Percentiles rank a stretch among this genome's conserved stretches.
Conservation (phyloP, 192 early-diverging fungal species). For the Coemansia sp. region DNA sequence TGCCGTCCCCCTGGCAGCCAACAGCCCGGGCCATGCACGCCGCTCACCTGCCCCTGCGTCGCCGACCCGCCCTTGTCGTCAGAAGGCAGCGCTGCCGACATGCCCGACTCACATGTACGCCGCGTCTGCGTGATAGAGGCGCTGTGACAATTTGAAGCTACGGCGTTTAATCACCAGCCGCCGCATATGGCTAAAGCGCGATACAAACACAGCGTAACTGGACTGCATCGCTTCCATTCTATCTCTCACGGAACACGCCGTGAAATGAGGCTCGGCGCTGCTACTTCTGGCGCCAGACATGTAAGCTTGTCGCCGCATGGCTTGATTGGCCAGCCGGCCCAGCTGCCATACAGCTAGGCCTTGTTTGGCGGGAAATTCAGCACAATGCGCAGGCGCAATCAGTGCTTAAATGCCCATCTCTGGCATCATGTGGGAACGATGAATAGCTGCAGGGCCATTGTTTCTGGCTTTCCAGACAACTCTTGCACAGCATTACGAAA, state of each 20-base stretch:
- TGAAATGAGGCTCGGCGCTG: neutral
- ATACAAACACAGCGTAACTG: neutral
- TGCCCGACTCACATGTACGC: neutral
- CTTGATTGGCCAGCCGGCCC: neutral
- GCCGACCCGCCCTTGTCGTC: neutral
- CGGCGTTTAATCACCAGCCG: neutral
- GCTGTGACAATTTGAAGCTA: neutral
- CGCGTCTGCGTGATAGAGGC: slow-evolving; percentile 6
- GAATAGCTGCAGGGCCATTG: slow-evolving; percentile 9
- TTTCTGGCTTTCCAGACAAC: neutral
- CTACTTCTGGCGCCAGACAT: neutral
- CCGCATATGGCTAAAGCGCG: neutral
- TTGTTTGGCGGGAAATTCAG: slow-evolving; percentile 1
- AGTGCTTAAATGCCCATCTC: slow-evolving; percentile 9
- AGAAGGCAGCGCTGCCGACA: neutral
- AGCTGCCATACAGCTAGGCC: neutral
- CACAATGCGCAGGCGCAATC: slow-evolving; percentile 2
- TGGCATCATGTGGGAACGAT: slow-evolving; percentile 8
- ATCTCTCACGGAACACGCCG: neutral
- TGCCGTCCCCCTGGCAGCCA: neutral
- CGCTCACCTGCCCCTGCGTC: neutral
- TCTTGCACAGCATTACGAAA: slow-evolving; percentile 2
- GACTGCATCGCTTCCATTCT: neutral
- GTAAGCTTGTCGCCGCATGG: neutral
- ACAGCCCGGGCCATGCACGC: slow-evolving; percentile 1